phyloP scores from a whole-genome alignment of 2,329 filamentous ascomycete genomes.

The Xylaria sp. region DNA sequence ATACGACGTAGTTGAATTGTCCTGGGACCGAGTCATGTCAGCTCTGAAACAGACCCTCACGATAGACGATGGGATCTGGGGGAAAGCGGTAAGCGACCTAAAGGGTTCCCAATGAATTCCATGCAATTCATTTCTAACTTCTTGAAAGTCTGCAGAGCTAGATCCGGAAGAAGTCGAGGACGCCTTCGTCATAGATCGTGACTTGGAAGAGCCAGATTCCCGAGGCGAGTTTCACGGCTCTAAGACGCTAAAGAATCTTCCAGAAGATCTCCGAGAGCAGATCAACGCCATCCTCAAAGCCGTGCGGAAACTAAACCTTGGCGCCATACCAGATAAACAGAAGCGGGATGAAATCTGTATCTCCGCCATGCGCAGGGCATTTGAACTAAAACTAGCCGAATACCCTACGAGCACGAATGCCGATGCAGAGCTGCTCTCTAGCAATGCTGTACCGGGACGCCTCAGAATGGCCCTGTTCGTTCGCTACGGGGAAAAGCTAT shows the following conservation, averaged over 20 bases:
- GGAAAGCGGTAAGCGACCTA: slow-evolving; percentile 54
- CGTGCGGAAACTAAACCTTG: slow-evolving; percentile 57
- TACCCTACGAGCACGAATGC: slow-evolving; percentile 57
- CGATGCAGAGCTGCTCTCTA: slow-evolving; percentile 53
- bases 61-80: slow-evolving; percentile 53
- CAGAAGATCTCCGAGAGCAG: slow-evolving; percentile 63
- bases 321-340: slow-evolving; percentile 59
- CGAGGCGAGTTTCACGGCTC: slow-evolving; percentile 57
- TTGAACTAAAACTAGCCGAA: slow-evolving; percentile 53
- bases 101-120: neutral
- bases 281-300: slow-evolving; percentile 62
- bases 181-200: slow-evolving; percentile 74
- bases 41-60: slow-evolving; percentile 55
- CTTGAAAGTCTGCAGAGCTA: slow-evolving; percentile 55
- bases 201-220: slow-evolving; percentile 61
- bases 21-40: slow-evolving; percentile 67
- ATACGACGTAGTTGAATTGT: slow-evolving; percentile 85
- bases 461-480: slow-evolving; percentile 72
- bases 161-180: slow-evolving; percentile 78
- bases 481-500: slow-evolving; percentile 76
- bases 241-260: slow-evolving; percentile 55
- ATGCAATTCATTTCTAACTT: slow-evolving; percentile 40
- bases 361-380: slow-evolving; percentile 53
- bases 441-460: slow-evolving; percentile 49
- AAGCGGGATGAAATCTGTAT: slow-evolving; percentile 59